Base-by-base conservation (phyloP, 768 basidiomycete species). In the Naganishia friedmannii region DNA sequence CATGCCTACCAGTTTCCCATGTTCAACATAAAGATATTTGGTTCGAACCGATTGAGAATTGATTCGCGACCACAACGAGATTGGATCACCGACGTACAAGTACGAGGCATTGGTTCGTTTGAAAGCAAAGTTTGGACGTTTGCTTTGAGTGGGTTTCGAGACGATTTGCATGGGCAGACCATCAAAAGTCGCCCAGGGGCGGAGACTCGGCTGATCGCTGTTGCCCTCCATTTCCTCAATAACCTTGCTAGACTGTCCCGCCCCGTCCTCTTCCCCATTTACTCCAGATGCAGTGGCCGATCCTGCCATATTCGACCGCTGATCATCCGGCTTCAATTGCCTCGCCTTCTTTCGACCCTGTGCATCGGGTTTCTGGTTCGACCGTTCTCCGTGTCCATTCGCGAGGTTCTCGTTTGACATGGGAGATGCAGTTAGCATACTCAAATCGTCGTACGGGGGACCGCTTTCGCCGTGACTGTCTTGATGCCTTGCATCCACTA, bases 31-130 rank as follows among this genome's bases (percentile, higher is more conserved):
- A 91, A 97, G 93, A 82, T 94, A 97, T 84, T 95, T 95, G 69
- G 93, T 96, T 78, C 93, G 89, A 70, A 95, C 93, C 46, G 93
- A 93, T 83, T 97, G 93, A 17, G 91, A 91, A 82, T 95, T 93
- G 85, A 97, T 92, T 77, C 93, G 89, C 80, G 93, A 93, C 86
- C 93, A 95, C 56, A 97, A 86, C 66, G 92, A 91, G 63, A 97
- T 91, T 42, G 92, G 90, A 26, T 91, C 90, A 57, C 90, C 90
- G 32, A 89, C 89, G 67, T 92, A 86, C 80, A 96, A 92, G 83
- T 92, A 94, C 89, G 92, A 53, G 88, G 89, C 78, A 90, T 58
- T 65, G n/a, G 67, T 12, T 92, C 95, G 94, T 53, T 76, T 73
- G 60, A 63, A 63, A 12, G 60, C 60, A 63, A 63, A 63, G 63